These are phyloP conservation scores for Populus davidiana DNA, from an alignment of 345 rosid genomes.

Conservation along the genomic window DNA sequence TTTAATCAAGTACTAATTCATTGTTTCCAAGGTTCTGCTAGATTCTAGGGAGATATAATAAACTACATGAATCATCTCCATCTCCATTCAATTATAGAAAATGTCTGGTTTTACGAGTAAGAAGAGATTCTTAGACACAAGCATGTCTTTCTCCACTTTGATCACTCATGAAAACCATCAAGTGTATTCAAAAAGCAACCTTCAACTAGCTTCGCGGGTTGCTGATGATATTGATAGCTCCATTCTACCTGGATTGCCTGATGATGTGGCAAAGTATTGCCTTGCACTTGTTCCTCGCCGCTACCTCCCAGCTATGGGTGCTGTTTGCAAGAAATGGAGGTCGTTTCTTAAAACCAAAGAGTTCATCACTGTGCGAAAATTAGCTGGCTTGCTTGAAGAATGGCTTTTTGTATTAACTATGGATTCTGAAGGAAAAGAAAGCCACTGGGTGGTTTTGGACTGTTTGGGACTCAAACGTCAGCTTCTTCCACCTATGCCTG, in stretches of 20 bases:
- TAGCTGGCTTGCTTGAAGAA: constrained; percentile 74
- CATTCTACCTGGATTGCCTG: constrained; percentile 79
- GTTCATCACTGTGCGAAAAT: constrained; percentile 58
- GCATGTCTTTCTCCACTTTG: constrained; percentile 32
- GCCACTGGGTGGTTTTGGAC: constrained; percentile 86
- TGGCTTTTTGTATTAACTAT: constrained; percentile 68
- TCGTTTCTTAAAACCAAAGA: constrained; percentile 74
- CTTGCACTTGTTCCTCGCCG: constrained; percentile 81
- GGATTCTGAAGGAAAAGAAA: constrained; percentile 63
- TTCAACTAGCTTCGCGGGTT: constrained; percentile 29
- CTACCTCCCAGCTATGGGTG: constrained; percentile 64
- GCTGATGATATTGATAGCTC: constrained; percentile 35
- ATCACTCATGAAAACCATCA: constrained; percentile 21
- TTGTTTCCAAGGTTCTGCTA: constrained; percentile 26
- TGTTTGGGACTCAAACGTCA: constrained; percentile 49
- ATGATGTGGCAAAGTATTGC: constrained; percentile 81
- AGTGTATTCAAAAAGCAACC: constrained; percentile 34
- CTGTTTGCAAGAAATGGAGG: constrained; percentile 87
- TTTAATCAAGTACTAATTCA: constrained; percentile 28
- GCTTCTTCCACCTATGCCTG: constrained; percentile 77
- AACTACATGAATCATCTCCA: constrained; percentile 17
- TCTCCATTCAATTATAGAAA: constrained; percentile 20
- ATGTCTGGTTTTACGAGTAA: constrained; percentile 51
- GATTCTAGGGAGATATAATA: constrained; percentile 30
- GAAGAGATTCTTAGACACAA: constrained; percentile 31